Evolutionary conservation across 768 basidiomycete species (phyloP), one percentile per base, ranked within the genome.

Genomic region (Kwoniella sp.): DNA sequence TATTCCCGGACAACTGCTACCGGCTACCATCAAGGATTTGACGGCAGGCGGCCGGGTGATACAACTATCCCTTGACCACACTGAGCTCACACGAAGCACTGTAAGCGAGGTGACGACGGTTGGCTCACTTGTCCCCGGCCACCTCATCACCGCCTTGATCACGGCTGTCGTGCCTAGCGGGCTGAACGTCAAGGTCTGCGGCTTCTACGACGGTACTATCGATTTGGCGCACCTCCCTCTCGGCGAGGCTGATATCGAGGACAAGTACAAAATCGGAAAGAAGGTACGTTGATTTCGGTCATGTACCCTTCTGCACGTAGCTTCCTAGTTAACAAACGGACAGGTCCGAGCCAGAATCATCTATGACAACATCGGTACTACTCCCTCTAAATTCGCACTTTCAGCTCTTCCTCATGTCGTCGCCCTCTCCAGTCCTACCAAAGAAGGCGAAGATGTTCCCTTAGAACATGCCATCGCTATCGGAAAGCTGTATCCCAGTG

Each of bases 171-270:
- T 87, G 47, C 83, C 88, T 17, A 84, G 82, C 26, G 96, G 96
- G 20, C 82, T 97, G 34, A 91, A 90, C 77, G 82, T 98, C 30
- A 94, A 95, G 81, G 83, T 97, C 20, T 85, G 94, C 26, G 93
- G 92, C 0, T 94, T 90, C 79, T 98, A 93, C 81, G 89, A 91
- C 38, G 95, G 93, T 31, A 95, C 92, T 0, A 84, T 90, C 26
- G 93, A 96, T 74, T 84, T 87, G 37, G 85, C 89, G 63, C 95
- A 98, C 81, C 82, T 95, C 15, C 84, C 70, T 11, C 54, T 79
- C 11, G 72, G 74, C 78, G 23, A 82, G 82, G 83, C 84, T 25
- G 79, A 81, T 55, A 60, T 79, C n/a, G 76, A 77, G 29, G 71
- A 72, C 20, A 63, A 58, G 41, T 83, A 76, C 79, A 84, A 83